Percentiles rank a stretch among this genome's conserved stretches.
phyloP scores from a whole-genome alignment of 345 rosid species.

The Turritis glabra region DNA sequence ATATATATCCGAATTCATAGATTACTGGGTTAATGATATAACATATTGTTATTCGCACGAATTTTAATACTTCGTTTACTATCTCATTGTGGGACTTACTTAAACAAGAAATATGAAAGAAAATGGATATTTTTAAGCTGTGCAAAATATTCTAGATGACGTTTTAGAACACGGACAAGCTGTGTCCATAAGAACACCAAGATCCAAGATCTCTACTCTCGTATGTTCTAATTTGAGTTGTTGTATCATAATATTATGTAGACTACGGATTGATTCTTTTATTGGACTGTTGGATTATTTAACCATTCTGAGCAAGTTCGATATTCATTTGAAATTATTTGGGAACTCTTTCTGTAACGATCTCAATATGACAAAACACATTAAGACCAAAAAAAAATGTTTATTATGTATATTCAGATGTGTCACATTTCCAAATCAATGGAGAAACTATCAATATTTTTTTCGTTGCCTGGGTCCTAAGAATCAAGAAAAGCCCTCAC shows the following conservation, averaged over 20 bases:
- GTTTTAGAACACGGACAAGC: background rate
- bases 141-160: background rate
- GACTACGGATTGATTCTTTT: too few species aligned
- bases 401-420: background rate
- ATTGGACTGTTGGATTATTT: background rate
- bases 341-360: background rate
- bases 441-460: slow-evolving; percentile 5
- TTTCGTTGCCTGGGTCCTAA: slow-evolving; percentile 22
- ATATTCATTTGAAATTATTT: background rate
- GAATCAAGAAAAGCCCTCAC: slow-evolving; percentile 68
- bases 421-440: slow-evolving; percentile 1
- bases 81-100: background rate
- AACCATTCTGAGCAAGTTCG: background rate
- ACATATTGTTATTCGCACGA: slow-evolving; percentile 25
- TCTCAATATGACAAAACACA: slow-evolving; percentile 15
- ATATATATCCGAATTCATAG: too few species aligned
- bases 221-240: background rate
- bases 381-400: background rate
- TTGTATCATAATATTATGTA: background rate
- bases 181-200: background rate
- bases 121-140: too few species aligned
- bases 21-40: too few species aligned
- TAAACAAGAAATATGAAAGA: background rate
- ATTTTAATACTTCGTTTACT: background rate
- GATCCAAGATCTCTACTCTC: background rate